Percentiles rank a stretch among this genome's conserved stretches.
phyloP scores from a whole-genome alignment of 176 grass and related monocot species.

The Oryza nivara region DNA sequence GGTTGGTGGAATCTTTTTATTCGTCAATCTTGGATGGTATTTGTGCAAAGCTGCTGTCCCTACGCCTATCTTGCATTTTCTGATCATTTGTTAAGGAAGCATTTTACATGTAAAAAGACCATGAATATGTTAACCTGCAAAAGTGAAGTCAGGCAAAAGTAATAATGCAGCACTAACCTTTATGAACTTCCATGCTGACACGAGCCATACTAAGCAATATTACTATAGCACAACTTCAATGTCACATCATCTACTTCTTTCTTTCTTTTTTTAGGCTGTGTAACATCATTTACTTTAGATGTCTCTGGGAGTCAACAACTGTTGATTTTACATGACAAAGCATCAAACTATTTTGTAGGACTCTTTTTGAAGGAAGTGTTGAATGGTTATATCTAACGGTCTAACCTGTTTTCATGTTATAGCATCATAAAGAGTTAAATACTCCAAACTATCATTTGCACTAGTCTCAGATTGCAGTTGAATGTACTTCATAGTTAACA shows the following conservation, averaged over 20 bases:
- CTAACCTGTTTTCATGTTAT: background rate
- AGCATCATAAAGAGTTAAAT: background rate
- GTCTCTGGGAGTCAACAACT: background rate
- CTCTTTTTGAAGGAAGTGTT: background rate
- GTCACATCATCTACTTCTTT: background rate
- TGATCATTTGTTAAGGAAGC: background rate
- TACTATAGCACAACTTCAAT: background rate
- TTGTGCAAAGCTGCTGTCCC: conserved; percentile 10
- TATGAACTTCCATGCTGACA: background rate
- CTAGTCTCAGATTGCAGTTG: background rate
- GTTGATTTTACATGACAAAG: conserved; percentile 15
- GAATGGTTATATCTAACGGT: background rate
- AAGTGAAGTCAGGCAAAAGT: background rate
- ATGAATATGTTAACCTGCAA: background rate
- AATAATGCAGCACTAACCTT: background rate
- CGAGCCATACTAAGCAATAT: conserved; percentile 15
- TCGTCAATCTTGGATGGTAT: background rate
- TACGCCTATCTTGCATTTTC: background rate
- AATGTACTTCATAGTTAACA: background rate
- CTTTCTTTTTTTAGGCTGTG: background rate
- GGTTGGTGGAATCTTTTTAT: background rate
- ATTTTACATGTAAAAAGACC: background rate
- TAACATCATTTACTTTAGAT: background rate
- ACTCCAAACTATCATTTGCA: background rate
- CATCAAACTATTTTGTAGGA: background rate